Evolutionary conservation across 495 filamentous ascomycete genomes (phyloP).

Genomic region (Tuber brumale): DNA sequence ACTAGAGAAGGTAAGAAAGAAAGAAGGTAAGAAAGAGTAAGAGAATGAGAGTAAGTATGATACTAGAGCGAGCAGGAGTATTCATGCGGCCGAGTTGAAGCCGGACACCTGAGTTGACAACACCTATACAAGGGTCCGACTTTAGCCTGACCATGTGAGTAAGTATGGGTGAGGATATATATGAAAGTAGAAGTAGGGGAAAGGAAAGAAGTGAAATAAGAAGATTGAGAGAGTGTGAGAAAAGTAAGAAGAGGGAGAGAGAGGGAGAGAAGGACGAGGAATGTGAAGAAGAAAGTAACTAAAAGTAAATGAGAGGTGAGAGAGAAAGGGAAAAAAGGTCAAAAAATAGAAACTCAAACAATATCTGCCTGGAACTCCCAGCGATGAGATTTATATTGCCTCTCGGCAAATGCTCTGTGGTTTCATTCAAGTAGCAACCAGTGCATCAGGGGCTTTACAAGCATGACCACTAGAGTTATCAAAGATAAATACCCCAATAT

Average conservation of each 20-base stretch:
- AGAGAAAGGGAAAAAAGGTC: neutral
- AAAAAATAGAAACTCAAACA: neutral
- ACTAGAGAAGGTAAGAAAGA: neutral
- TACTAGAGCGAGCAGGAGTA: neutral
- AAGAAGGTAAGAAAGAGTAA: neutral
- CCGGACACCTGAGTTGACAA: too few species aligned
- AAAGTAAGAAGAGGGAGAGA: neutral
- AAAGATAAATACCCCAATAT: neutral
- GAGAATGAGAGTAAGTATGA: neutral
- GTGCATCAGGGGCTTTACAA: neutral
- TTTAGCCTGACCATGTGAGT: too few species aligned
- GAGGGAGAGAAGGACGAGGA: neutral
- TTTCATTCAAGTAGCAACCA: neutral
- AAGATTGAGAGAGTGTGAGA: too few species aligned
- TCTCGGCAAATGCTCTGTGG: neutral
- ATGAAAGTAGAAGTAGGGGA: neutral
- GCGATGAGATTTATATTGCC: neutral
- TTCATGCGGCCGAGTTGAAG: too few species aligned
- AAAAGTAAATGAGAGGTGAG: neutral
- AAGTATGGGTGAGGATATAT: too few species aligned
- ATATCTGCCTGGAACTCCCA: neutral
- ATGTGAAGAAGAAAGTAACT: too few species aligned
- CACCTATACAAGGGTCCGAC: too few species aligned
- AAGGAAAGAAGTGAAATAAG: neutral
- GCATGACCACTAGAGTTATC: neutral